Base-by-base conservation (phyloP, 441 rosid genomes). In the Erodium moschatum region DNA sequence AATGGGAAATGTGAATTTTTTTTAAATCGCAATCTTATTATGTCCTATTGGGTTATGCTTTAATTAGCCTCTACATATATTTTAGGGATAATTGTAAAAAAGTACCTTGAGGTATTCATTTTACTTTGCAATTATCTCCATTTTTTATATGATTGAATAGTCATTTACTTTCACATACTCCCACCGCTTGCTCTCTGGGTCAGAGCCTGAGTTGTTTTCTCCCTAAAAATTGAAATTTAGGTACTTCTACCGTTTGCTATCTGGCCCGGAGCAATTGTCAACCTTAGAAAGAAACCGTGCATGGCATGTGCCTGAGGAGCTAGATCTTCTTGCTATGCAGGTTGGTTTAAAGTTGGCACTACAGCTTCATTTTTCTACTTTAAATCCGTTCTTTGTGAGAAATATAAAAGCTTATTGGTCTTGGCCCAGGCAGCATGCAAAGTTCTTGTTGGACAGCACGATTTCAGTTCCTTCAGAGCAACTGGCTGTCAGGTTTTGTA, bases 401-500 rank as follows among this genome's bases (percentile, higher is more conserved):
- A 70, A 42, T 27, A n/a, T 46, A 42, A 54, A 66, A 16, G 38
- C 52, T 67, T 35, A 35, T 64, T 65, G 68, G 52, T 75, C 65
- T 73, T 63, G 64, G 31, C 80, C 77, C 87, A 94, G 97, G 96
- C 86, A 80, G 97, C 96, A 66, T 89, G 99, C 91, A 85, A 78
- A 84, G 77, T 89, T 81, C 96, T 94, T 76, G 81, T 81, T 76
- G 98, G 98, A 29, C 71, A 73, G 70, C 97, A 89, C 74, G 97
- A 93, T 82, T 93, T 93, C 77, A 91, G 90, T 80, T 91, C 98
- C 82, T 93, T 93, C 83, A 83, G 97, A 81, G 97, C 97, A 69
- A 63, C 91, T 78, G 92, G 96, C 83, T 91, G 98, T 76, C 95
- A 91, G 93, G 97, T 90, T 76, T 80, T 74, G 64, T 75, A 61